Base-by-base conservation (phyloP, 805 yeast genomes). In the Candida silvicultrix region DNA sequence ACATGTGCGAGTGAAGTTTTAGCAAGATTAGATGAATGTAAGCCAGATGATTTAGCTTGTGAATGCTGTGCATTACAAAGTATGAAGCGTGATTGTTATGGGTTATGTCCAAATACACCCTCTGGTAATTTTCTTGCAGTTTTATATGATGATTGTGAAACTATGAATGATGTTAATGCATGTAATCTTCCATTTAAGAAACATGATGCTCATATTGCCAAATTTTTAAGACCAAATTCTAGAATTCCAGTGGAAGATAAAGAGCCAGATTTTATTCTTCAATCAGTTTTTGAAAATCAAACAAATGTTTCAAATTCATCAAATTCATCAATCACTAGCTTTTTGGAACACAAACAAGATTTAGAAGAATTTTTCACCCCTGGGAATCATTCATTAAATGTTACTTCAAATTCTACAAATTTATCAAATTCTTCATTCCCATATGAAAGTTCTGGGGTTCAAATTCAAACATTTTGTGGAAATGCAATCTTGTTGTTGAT, bases 61-160 rank as follows among this genome's bases (percentile, higher is more conserved):
- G 80, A 75, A 50, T 76, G 81, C 50, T 75, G 80, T 58, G 80
- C 81, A 10, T 63, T 77, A 32, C 80, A 76, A 56, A 68, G 71
- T 44, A 67, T 76, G 62, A 64, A 68, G 35, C 62, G 62, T 41
- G 67, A 65, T 36, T 75, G 81, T 54, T 73, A 70, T 55, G 70
- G 68, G 16, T 60, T 76, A 49, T 76, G 80, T 54, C 76, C 76
- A 20, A 71, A 71, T 28, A 70, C 71, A 18, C 57, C 77, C 1
- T 66, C 74, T 18, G 72, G 73, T 18, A 71, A 70, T 51, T 73
- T 74, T 49, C 59, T 77, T 45, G 65, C 71, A 12, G 75, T 71
- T 9, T 56, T 75, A 44, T 64, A 67, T 47, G 63, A 67, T 42
- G 80, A 75, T 50, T 76, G 80, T 59, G 64, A 68, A 28, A 52